Evolutionary conservation across 192 early-diverging fungal genomes (phyloP), one percentile per base, ranked within the genome.

Genomic region (Umbelopsis vinacea): DNA sequence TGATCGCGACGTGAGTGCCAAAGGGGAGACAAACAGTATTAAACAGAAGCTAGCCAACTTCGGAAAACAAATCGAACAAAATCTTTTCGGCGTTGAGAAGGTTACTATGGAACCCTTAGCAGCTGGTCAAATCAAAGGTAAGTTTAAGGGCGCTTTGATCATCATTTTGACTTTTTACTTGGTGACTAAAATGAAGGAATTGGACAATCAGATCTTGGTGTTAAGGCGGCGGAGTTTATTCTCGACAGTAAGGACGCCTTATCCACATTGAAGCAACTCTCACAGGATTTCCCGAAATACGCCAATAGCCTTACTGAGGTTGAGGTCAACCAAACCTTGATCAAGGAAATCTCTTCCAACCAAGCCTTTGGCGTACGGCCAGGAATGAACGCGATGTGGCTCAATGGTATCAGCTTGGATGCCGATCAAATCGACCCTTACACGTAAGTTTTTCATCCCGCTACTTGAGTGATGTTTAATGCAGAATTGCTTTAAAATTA

Each of bases 271-370:
- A 81, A 82, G 33, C 85, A 87, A 46, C 71, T 96, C 5, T 78
- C 90, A 6, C 94, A 95, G 74, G 88, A 97, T 76, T 92, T 97
- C 73, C 97, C 96, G 4, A 95, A 94, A 70, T 92, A 94, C 72
- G 92, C 95, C 6, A 92, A 96, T 71, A 75, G 87, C 33, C 77
- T 97, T 22, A 83, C 89, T 1, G 66, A 84, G 21, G 57, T 89
- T n/a, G 71, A 69, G 0, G 19, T 92, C 3, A 84, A 89, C 71
- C 57, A 73, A 12, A 78, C 85, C 6, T 71, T 91, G 0, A 76
- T 69, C 17, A 45, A 70, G 1, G 84, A 85, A 21, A 79, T 90
- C 26, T 26, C 68, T 21, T 23, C 37, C 9, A 78, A 85, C 57
- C 50, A 72, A 47, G 63, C 72, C 46, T 67, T 60, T 14, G 45